Base-by-base conservation (phyloP, 768 basidiomycete species). In the Suillus decipiens region DNA sequence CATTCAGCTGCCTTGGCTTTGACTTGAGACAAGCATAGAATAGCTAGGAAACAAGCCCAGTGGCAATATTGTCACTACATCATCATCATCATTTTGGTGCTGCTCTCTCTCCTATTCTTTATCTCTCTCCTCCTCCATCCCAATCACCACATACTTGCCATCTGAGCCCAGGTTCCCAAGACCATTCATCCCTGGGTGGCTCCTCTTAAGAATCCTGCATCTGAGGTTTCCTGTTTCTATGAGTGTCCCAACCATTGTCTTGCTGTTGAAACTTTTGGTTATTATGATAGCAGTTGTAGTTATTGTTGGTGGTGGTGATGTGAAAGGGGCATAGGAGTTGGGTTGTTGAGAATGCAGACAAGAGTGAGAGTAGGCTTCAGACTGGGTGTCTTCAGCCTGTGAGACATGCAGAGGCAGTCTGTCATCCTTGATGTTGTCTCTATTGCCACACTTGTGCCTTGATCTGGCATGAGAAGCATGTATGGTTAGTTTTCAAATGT, bases 81-180 rank as follows among this genome's bases (percentile, higher is more conserved):
- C 80, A 61, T 92, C 88, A 34, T 75, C 75, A 48, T 90, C 88
- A 41, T 75, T 76, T 60, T 79, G 75, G 68, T 80, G 81, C 41
- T 42, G 41, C 66, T 78, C 79, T 34, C 77, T 79, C 63, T 77
- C 75, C 58, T 64, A 43, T 43, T 72, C 70, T 47, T 68, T 66
- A 55, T 75, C 73, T 60, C 19, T 68, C 61, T 75, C 74, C 33
- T 71, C 65, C 57, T 68, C 69, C 54, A 72, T 74, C 37, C 74
- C 71, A 50, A 73, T 77, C 63, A 5, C 53, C 67, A 37, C 69
- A 79, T 57, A 82, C 72, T 63, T 87, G 82, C 89, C 89, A 91
- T 7, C 82, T 80, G 31, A 87, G 83, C 41, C 87, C 87, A 62
- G 89, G 89, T 67, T 89, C 88, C 89, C 89, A 90, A 63, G 85